Base-by-base conservation (phyloP, 371 early-diverging fungal species). In the Zychaea mexicana region DNA sequence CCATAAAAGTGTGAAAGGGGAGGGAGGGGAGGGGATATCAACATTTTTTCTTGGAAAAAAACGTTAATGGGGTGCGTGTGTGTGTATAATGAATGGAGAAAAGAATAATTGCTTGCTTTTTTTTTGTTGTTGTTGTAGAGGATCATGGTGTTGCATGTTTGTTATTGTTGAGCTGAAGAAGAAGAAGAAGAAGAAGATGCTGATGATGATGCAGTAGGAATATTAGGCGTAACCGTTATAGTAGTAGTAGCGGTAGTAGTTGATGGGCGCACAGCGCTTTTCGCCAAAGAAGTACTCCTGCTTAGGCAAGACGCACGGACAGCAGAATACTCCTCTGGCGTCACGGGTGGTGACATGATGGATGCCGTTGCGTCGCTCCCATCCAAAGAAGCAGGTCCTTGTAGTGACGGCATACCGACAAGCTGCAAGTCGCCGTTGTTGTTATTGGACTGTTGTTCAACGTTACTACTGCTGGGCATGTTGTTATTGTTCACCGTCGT, bases 271-370 rank as follows among this genome's bases (percentile, higher is more conserved):
- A 56, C 56, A 56, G 56, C 36, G 36, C 56, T 31, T 24, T 56
- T 56, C 9, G 33, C 33, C 3, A 56, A 8, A 3, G 56, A 56
- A 17, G 17, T 56, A 5, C n/a, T 33, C 24, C 56, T 31, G 30
- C 56, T 56, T 19, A 56, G n/a, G 24, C 56, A 56, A 12, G 56
- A 56, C 22, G 56, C 56, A 36, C 56, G 56, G 17, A 56, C 6
- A 21, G 21, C 19, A 12, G 59, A 38, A 30, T 58, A 58, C n/a
- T 58, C 59, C n/a, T 58, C 59, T 3, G 59, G 59, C 9, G 59
- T 58, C 7, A 38, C 45, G 9, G 59, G 59, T 45, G 59, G 39
- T 24, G 59, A 58, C 12, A 45, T 12, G 5, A 49, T 49, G 9
- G 49, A 49, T 9, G 49, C n/a, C 0, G 49, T 24, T 0, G 49